Percentiles rank a stretch among this genome's conserved stretches.
Evolutionary conservation across 176 grass and related monocot genomes (phyloP).

Genomic region (sorghum (Sorghum bicolor)): DNA sequence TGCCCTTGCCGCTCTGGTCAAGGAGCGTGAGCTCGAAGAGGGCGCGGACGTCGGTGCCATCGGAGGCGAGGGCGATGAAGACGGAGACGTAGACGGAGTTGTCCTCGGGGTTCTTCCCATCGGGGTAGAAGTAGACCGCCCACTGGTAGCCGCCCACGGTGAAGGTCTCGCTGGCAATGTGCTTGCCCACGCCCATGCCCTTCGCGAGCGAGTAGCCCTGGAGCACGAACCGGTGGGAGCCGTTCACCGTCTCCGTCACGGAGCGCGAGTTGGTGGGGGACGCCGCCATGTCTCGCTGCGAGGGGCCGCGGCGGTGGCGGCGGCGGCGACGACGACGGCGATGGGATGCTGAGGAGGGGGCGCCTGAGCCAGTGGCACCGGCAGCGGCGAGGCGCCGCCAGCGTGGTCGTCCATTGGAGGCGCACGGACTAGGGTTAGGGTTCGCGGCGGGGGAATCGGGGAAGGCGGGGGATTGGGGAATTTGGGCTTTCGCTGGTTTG

Average conservation of each 20-base stretch:
- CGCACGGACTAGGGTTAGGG: constrained; percentile 40
- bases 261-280: constrained; percentile 88
- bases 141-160: constrained; percentile 54
- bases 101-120: constrained; percentile 72
- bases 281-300: constrained; percentile 44
- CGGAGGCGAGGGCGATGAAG: constrained; percentile 68
- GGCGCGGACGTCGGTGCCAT: constrained; percentile 55
- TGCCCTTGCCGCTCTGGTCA: constrained; percentile 77
- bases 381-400: constrained; percentile 38
- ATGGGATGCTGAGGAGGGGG: neutral
- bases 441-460: neutral
- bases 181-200: constrained; percentile 62
- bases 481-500: neutral
- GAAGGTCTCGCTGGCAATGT: constrained; percentile 68
- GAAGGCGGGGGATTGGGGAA: neutral
- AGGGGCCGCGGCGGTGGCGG: neutral
- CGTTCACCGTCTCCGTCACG: constrained; percentile 68
- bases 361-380: neutral
- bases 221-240: constrained; percentile 71
- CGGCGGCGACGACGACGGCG: no score
- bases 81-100: constrained; percentile 62
- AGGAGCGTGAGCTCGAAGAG: constrained; percentile 73
- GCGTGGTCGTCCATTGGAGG: constrained; percentile 39
- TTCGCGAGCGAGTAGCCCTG: constrained; percentile 68
- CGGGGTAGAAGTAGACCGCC: constrained; percentile 85